A percentile compares a stretch with the other conserved stretches of the same genome.
These are phyloP conservation scores for Clathrospora elynae DNA, from an alignment of 2,329 filamentous ascomycete genomes.

Conservation along the genomic window DNA sequence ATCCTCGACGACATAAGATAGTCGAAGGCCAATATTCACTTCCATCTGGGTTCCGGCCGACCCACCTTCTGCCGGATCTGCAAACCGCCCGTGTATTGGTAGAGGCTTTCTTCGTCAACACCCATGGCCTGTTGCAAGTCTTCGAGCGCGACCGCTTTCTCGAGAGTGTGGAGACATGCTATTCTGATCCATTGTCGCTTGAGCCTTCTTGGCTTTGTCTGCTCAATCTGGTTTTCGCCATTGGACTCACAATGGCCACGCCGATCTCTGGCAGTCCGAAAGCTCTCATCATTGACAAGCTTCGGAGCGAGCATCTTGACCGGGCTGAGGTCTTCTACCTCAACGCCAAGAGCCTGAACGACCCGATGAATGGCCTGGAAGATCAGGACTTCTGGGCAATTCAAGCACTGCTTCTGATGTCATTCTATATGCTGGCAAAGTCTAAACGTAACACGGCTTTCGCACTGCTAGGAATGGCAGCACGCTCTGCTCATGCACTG, in stretches of 20 bases:
- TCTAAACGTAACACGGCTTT: constrained; percentile 68
- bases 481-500: constrained; percentile 65
- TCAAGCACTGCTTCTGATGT: constrained; percentile 67
- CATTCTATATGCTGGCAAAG: constrained; percentile 66
- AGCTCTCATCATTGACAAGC: constrained; percentile 57
- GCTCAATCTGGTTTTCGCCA: constrained; percentile 66
- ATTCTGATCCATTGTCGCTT: constrained; percentile 58
- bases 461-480: constrained; percentile 65
- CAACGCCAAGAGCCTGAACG: constrained; percentile 61
- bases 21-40: constrained; percentile 60
- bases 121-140: constrained; percentile 64
- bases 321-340: constrained; percentile 67
- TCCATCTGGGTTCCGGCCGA: constrained; percentile 54
- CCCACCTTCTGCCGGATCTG: constrained; percentile 61
- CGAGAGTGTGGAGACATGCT: constrained; percentile 58
- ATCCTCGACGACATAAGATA: constrained; percentile 62
- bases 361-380: constrained; percentile 59
- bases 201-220: constrained; percentile 62
- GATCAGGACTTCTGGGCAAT: constrained; percentile 69
- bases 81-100: constrained; percentile 61
- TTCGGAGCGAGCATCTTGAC: constrained; percentile 56
- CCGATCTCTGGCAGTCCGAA: constrained; percentile 58
- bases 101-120: constrained; percentile 67
- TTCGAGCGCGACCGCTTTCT: constrained; percentile 61
- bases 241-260: constrained; percentile 64